Base-by-base conservation (phyloP, 495 filamentous ascomycete species). In the Pseudoneurospora amorphoporcata region DNA sequence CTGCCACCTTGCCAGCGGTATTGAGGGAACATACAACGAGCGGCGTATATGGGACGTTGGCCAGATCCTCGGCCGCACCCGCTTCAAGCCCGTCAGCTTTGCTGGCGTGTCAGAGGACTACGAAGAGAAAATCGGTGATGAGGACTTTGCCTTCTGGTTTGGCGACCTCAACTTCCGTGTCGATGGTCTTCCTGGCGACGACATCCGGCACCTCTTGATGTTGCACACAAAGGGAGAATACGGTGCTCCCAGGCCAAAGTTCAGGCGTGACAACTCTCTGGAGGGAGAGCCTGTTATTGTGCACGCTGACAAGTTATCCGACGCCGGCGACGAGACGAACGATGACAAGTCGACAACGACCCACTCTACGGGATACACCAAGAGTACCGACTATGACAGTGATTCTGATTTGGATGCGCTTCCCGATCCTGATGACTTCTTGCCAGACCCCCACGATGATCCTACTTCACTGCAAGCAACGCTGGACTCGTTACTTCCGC, bases 161-260 rank as follows among this genome's bases (percentile, higher is more conserved):
- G 96, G 96, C 29, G 96, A 99, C 81, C 85, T 99, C 9, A 99
- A 99, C 80, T 99, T 97, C 77, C 87, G 96, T 41, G 84, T 99
- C 1, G 94, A 97, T 61, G 91, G 90, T 68, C 88, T 98, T 6
- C 91, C 95, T 0, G 94, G 92, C 0, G 92, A 93, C 68, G 96
- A 98, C 80, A 95, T 99, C 40, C 88, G 96, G 32, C 88, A 90
- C 69, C 87, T 98, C 8, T 86, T 99, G 38, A 90, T 90, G 81
- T 86, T 96, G 23, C 94, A 98, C 78, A 91, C 92, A 1, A 86
- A 86, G 32, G 92, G 94, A 71, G 88, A 94, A 73, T 95, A 95
- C 72, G 91, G 90, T 73, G 72, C 84, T 39, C 81, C 72, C 74
- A 85, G 82, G 77, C 78, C 74, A 68, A 77, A 73, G 4, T 39